Conservation (phyloP, 805 yeast genomes). For the Torulaspora indica region DNA sequence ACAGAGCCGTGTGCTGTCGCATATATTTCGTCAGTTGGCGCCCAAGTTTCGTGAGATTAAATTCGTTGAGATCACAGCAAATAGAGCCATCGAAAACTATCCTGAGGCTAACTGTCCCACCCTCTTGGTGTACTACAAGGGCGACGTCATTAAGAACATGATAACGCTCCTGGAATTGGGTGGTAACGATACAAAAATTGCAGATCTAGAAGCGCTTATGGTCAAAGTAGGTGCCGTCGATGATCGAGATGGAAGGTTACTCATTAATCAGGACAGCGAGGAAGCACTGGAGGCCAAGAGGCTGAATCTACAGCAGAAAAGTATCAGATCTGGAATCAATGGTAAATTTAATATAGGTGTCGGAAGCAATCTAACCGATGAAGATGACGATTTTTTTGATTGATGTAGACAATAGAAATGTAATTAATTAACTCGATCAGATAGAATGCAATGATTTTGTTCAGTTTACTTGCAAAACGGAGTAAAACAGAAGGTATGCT, state of each 20-base stretch:
- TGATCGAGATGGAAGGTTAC: slow-evolving; percentile 61
- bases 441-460: slow-evolving; percentile 10
- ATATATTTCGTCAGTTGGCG: slow-evolving; percentile 56
- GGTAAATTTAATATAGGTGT: slow-evolving; percentile 35
- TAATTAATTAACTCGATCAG: slow-evolving; percentile 7
- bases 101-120: slow-evolving; percentile 93
- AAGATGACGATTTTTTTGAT: slow-evolving; percentile 49
- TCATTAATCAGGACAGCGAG: slow-evolving; percentile 55
- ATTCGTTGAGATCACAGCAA: slow-evolving; percentile 87
- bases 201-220: slow-evolving; percentile 70
- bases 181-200: slow-evolving; percentile 66
- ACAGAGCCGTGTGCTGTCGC: slow-evolving; percentile 68
- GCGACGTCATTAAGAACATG: slow-evolving; percentile 72
- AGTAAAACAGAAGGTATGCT: slow-evolving; percentile 77
- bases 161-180: slow-evolving; percentile 79
- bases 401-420: slow-evolving; percentile 18
- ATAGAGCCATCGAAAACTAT: slow-evolving; percentile 86
- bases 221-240: slow-evolving; percentile 63
- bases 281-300: slow-evolving; percentile 53
- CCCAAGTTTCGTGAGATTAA: slow-evolving; percentile 72
- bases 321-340: slow-evolving; percentile 42
- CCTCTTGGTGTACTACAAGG: slow-evolving; percentile 70
- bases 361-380: slow-evolving; percentile 38
- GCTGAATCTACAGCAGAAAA: slow-evolving; percentile 52
- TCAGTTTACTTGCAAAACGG: slow-evolving; percentile 37